Percentiles rank a stretch among this genome's conserved stretches.
Conservation (phyloP, 1,284 basidiomycete genomes). For the Neolentinus lepideus region DNA sequence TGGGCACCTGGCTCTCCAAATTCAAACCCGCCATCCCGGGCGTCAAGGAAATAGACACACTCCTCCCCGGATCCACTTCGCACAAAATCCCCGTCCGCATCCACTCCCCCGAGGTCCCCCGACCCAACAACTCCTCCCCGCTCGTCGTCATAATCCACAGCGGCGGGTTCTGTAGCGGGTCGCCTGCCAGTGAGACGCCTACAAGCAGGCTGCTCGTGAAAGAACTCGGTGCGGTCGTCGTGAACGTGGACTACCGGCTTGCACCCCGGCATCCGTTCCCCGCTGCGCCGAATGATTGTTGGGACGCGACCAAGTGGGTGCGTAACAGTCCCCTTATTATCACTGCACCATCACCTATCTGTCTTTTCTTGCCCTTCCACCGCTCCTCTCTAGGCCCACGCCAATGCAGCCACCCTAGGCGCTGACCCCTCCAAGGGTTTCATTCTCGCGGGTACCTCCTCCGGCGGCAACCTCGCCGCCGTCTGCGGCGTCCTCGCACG, state of each 20-base stretch:
- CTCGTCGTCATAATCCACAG: not conserved
- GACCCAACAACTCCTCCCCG: not conserved
- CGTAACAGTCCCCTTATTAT: too few species aligned
- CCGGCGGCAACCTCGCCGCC: slow-evolving; percentile 12
- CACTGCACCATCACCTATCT: too few species aligned
- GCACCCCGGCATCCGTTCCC: slow-evolving; percentile 9
- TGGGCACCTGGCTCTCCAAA: not conserved
- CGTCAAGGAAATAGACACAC: not conserved
- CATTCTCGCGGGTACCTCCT: slow-evolving; percentile 10
- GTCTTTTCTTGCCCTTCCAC: not conserved
- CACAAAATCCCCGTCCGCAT: not conserved
- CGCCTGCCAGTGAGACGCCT: not conserved
- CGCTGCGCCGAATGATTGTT: slow-evolving; percentile 6
- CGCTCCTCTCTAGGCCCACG: not conserved
- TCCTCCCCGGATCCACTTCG: not conserved
- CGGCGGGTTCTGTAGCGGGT: not conserved
- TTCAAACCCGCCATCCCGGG: not conserved
- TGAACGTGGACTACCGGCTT: slow-evolving; percentile 1
- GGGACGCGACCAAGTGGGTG: slow-evolving; percentile 10
- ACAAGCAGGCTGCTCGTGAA: not conserved
- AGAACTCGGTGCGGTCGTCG: not conserved
- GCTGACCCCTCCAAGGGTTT: slow-evolving; percentile 8
- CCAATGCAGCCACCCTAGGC: slow-evolving; percentile 4
- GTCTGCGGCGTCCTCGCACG: slow-evolving; percentile 8
- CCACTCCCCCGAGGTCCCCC: not conserved